Percentiles rank a stretch among this genome's conserved stretches.
phyloP scores from a whole-genome alignment of 768 basidiomycete species.

The Xerocomellus amylosporus region DNA sequence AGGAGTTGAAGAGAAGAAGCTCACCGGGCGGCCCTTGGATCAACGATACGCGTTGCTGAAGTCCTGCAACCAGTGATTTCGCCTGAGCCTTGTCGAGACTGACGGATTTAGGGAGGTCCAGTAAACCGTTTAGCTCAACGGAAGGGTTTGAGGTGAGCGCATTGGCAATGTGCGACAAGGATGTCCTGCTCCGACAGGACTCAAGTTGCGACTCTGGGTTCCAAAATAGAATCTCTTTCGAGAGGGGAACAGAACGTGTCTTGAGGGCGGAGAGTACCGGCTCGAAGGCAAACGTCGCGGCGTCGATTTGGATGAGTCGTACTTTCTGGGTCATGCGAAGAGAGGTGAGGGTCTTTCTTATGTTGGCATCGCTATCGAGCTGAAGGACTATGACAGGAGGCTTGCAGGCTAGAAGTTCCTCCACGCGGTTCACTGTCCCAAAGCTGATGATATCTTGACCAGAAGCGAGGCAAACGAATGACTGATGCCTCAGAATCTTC shows the following conservation, averaged over 20 bases:
- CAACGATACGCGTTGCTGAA: slow-evolving; percentile 53
- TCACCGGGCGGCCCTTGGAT: slow-evolving; percentile 73
- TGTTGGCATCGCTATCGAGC: slow-evolving; percentile 43
- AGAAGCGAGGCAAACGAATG: slow-evolving; percentile 49
- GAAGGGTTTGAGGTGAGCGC: slow-evolving; percentile 29
- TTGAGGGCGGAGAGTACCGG: slow-evolving; percentile 57
- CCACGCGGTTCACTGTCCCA: slow-evolving; percentile 53
- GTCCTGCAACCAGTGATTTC: slow-evolving; percentile 44
- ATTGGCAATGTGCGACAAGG: slow-evolving; percentile 21
- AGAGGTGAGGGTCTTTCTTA: slow-evolving; percentile 36
- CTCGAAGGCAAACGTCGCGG: slow-evolving; percentile 58
- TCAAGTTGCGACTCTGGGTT: slow-evolving; percentile 18
- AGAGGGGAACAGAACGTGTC: slow-evolving; percentile 42
- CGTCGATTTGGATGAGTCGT: slow-evolving; percentile 54
- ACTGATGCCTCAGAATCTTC: slow-evolving; percentile 50
- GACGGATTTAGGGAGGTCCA: slow-evolving; percentile 35
- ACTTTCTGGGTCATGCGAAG: slow-evolving; percentile 35
- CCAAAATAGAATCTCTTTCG: slow-evolving; percentile 57
- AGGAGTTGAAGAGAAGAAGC: neutral
- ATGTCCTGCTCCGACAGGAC: neutral
- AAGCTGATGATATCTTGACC: slow-evolving; percentile 53
- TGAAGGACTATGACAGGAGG: slow-evolving; percentile 55
- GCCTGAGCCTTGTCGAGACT: slow-evolving; percentile 51
- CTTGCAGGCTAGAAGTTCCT: slow-evolving; percentile 44
- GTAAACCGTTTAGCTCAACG: slow-evolving; percentile 40